Evolutionary conservation across 2,329 filamentous ascomycete species (phyloP), one percentile per base, ranked within the genome.

Genomic region (Uncinocarpus reesii): DNA sequence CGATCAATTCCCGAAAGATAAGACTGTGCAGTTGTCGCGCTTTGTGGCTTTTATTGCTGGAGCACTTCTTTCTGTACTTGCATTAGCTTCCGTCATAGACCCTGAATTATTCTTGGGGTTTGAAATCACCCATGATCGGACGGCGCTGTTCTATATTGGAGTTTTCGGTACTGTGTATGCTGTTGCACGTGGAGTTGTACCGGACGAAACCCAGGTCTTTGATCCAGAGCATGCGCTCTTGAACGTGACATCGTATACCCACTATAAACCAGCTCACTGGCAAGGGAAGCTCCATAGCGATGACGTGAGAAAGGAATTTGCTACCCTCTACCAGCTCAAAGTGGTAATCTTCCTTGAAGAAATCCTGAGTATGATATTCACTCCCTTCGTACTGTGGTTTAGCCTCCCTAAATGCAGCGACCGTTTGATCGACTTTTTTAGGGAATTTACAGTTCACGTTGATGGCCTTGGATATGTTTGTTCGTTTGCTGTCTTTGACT

Each of bases 401-500:
- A 89, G 86, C 52, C 74, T 96, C 28, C 87, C 89, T 0, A 84
- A 81, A 57, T 93, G 86, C 64, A 90, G 85, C 62, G 90, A 96
- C 56, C 86, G 89, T 51, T 83, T 98, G 54, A 83, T 96, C 50
- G 92, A 98, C 67, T 98, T 98, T 67, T 96, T 98, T 71, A 82
- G 92, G 32, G 92, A 98, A 62, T 95, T 96, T 57, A 96, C 92
- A 0, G 81, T 98, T 18, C 89, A 98, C 57, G 90, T 98, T 13
- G 92, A 98, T 60, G 92, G 92, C 0, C 76, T 98, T 29, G 92
- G 92, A 18, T 90, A 95, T 56, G 87, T 96, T 8, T 98, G 92
- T 66, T 95, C 90, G 1, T 96, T 95, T 68, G 92, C 92, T 2
- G 87, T 95, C 29, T 98, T 98, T 59, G 86, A 95, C 54, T 96